Conservation (phyloP, 495 filamentous ascomycete genomes). For the Penicillium daleae region DNA sequence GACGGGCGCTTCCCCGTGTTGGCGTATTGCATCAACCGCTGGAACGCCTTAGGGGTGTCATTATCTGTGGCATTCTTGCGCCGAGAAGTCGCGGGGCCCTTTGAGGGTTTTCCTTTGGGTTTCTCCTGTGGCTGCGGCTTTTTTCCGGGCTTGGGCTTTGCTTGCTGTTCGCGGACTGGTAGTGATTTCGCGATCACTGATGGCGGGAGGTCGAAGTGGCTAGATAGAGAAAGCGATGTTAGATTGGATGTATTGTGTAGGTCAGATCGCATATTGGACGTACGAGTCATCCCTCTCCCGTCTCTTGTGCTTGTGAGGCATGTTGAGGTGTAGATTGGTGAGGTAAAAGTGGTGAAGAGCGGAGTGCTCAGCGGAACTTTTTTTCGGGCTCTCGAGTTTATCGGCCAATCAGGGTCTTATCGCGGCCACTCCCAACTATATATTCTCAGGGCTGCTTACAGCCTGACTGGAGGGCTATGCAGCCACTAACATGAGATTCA, state of each 20-base stretch:
- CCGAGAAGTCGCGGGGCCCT: slow-evolving; percentile 33
- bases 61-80: slow-evolving; percentile 56
- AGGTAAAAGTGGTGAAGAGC: neutral
- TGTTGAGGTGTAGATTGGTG: slow-evolving; percentile 38
- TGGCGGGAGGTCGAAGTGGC: slow-evolving; percentile 77
- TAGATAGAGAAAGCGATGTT: slow-evolving; percentile 11
- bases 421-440: neutral
- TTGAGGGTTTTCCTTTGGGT: slow-evolving; percentile 24
- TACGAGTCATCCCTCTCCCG: slow-evolving; percentile 54
- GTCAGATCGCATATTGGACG: neutral
- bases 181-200: slow-evolving; percentile 69
- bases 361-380: slow-evolving; percentile 27
- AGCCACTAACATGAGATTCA: no score
- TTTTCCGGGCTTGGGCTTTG: slow-evolving; percentile 30
- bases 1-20: slow-evolving; percentile 56
- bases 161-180: slow-evolving; percentile 52
- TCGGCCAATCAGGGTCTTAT: slow-evolving; percentile 22
- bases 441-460: neutral
- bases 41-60: slow-evolving; percentile 87
- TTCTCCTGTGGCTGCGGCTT: slow-evolving; percentile 29
- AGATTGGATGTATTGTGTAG: neutral
- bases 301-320: slow-evolving; percentile 87
- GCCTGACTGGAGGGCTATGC: no score
- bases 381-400: slow-evolving; percentile 27
- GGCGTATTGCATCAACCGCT: slow-evolving; percentile 74